These are phyloP conservation scores for Pythium grandisporangium DNA, from an alignment of 352 stramenopile genomes.

Conservation along the genomic window DNA sequence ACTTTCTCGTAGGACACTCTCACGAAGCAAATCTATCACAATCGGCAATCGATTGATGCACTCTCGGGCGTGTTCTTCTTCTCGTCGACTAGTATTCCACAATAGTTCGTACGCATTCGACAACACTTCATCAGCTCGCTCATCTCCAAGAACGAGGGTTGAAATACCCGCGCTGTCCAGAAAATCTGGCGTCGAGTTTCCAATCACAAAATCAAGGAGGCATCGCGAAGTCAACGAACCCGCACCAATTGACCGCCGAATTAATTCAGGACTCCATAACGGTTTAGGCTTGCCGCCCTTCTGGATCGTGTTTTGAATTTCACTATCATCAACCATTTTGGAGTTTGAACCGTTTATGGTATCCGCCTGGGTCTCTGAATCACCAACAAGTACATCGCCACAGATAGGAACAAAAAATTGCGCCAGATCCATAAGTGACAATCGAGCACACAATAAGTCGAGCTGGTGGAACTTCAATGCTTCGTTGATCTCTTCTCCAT, in stretches of 20 bases:
- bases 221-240: conserved; percentile 55
- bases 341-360: too few species aligned
- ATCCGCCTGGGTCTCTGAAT: too few species aligned
- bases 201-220: conserved; percentile 60
- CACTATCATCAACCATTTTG: conserved; percentile 56
- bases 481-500: conserved; percentile 17
- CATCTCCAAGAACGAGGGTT: conserved; percentile 23
- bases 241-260: conserved; percentile 44
- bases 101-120: conserved; percentile 60
- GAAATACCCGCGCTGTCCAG: conserved; percentile 34
- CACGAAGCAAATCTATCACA: conserved; percentile 50
- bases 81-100: conserved; percentile 43
- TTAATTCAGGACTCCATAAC: conserved; percentile 48
- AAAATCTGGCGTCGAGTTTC: conserved; percentile 41
- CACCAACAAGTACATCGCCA: conserved; percentile 51
- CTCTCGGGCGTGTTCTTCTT: conserved; percentile 62
- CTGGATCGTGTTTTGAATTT: conserved; percentile 45
- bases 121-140: conserved; percentile 34
- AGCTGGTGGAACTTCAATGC: conserved; percentile 64
- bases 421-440: conserved; percentile 64
- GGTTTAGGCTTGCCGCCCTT: conserved; percentile 54
- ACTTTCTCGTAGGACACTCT: conserved; percentile 46
- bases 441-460: conserved; percentile 69
- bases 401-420: conserved; percentile 68
- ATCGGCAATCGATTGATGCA: conserved; percentile 50